These are phyloP conservation scores for Stagonosporopsis rhizophila DNA, from an alignment of 2,329 filamentous ascomycete genomes.

Conservation along the genomic window DNA sequence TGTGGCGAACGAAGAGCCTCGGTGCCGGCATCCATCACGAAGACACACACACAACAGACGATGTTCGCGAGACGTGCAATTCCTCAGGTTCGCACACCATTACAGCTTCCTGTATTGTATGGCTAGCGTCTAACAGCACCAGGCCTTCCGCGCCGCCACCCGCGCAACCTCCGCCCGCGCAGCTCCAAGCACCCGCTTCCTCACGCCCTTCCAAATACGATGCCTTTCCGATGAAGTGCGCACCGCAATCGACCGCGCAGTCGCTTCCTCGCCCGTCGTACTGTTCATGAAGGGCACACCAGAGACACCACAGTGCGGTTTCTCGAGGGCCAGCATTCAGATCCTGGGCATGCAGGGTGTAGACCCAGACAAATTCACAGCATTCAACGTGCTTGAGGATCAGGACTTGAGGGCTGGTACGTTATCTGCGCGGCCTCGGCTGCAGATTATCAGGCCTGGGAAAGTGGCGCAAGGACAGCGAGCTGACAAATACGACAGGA, in stretches of 20 bases:
- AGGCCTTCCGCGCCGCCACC: conserved; percentile 47
- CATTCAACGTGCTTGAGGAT: conserved; percentile 96
- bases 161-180: conserved; percentile 38
- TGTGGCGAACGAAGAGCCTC: conserved; percentile 33
- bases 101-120: background rate
- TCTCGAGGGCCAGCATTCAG: conserved; percentile 93
- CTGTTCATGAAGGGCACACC: conserved; percentile 99
- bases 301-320: conserved; percentile 94
- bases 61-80: conserved; percentile 51
- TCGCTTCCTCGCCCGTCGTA: conserved; percentile 87
- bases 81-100: conserved; percentile 36
- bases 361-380: conserved; percentile 94
- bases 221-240: conserved; percentile 81
- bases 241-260: conserved; percentile 87
- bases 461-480: background rate
- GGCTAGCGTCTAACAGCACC: conserved; percentile 14
- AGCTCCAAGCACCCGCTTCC: conserved; percentile 52
- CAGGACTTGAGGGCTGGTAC: conserved; percentile 80
- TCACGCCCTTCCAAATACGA: conserved; percentile 61
- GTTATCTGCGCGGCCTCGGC: background rate
- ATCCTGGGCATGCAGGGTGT: conserved; percentile 94
- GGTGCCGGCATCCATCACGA: conserved; percentile 25
- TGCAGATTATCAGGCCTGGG: background rate
- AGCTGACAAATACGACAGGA: conserved; percentile 60
- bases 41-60: conserved; percentile 21